Evolutionary conservation across 352 stramenopile species (phyloP).

Genomic region (Elongisporangium prolatum): DNA sequence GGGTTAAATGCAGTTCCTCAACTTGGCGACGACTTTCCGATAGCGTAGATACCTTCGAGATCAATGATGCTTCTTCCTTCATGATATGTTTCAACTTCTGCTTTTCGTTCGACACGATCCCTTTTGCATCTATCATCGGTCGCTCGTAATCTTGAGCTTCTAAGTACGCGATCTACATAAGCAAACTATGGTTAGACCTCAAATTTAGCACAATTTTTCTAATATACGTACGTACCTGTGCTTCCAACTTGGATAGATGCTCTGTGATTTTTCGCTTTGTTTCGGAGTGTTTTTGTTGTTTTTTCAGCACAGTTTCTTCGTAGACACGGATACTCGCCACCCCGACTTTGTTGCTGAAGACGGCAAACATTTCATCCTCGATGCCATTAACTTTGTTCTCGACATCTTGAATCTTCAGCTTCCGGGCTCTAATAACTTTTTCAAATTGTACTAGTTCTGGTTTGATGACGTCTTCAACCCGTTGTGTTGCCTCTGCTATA

Average conservation of each 20-base stretch:
- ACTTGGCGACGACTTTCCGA: conserved; percentile 40
- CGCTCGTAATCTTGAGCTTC: conserved; percentile 60
- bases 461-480: conserved; percentile 42
- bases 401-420: conserved; percentile 32
- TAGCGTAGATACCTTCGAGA: conserved; percentile 30
- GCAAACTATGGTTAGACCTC: neutral
- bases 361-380: conserved; percentile 84
- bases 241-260: conserved; percentile 79
- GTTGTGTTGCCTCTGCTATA: conserved; percentile 47
- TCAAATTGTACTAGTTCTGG: conserved; percentile 67
- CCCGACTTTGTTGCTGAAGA: conserved; percentile 74
- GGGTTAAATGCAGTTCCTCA: conserved; percentile 13
- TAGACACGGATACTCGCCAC: conserved; percentile 88
- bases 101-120: conserved; percentile 38
- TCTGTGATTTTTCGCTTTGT: conserved; percentile 69
- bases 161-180: conserved; percentile 52
- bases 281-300: conserved; percentile 61
- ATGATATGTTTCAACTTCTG: conserved; percentile 47
- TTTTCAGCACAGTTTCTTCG: conserved; percentile 91
- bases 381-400: conserved; percentile 64
- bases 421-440: conserved; percentile 39
- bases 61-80: conserved; percentile 41
- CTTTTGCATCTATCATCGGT: conserved; percentile 38
- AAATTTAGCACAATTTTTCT: conserved; percentile 1
- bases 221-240: conserved; percentile 44